Base-by-base conservation (phyloP, 495 filamentous ascomycete species). In the Parmelia sp. region DNA sequence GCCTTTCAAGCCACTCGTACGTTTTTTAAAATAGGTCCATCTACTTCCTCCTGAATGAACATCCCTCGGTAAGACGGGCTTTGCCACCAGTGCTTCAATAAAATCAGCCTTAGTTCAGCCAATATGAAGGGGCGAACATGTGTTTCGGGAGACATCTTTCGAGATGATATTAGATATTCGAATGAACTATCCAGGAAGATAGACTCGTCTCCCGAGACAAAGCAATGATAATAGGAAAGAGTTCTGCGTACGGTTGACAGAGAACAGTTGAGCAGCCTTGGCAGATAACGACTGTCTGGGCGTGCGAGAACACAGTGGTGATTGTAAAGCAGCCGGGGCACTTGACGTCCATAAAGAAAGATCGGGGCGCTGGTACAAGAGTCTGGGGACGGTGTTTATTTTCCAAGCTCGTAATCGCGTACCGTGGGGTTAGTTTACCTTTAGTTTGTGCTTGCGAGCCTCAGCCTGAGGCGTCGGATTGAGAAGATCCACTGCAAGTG, bases 341-440 rank as follows among this genome's bases (percentile, higher is more conserved):
- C 86, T 97, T 98, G 82, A 98, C 93, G 73, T 98, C 94, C 94
- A 98, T 98, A 86, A 98, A 98, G 88, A 97, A 98, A 71, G 92
- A 96, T 72, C 94, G 90, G 68, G 94, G 94, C 65, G 86, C 87
- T 72, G 94, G 94, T 74, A 98, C 94, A 74, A 98, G 88, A 62
- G 84, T 89, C 94, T 97, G 71, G 64, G 51, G 17, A 64, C 25
- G 57, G 23, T 51, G 23, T 45, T 29, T 61, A 58, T 57, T 15
- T 40, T 44, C 56, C 36, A 25, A 66, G 45, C 11, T 75, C 65
- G 71, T 65, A 49, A 55, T 56, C 21, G 23, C 27, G 42, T n/a
- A n/a, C 37, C 12, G 19, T 59, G 17, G 10, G 25, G 58, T 14
- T 27, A 12, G 33, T 45, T 81, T 90, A 96, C 92, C 92, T 98